A percentile compares a stretch with the other conserved stretches of the same genome.
Conservation (phyloP, 2,329 filamentous ascomycete species). For the Alternaria triticina region DNA sequence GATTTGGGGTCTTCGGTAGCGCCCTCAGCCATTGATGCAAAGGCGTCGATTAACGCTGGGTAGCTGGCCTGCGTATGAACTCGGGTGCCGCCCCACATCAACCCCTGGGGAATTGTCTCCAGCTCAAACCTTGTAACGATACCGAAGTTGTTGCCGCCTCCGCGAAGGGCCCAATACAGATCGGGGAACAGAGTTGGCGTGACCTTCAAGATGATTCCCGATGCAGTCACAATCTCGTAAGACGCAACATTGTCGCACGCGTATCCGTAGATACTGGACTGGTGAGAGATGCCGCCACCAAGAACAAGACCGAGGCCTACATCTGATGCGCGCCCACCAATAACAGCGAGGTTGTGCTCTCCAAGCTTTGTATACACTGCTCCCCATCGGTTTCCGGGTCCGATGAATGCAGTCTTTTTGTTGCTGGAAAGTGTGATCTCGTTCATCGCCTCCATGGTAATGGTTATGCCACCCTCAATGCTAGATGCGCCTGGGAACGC, state of each 20-base stretch:
- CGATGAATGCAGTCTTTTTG: conserved; percentile 27
- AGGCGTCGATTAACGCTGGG: conserved; percentile 13
- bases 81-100: conserved; percentile 10
- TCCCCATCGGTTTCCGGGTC: conserved; percentile 37
- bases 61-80: conserved; percentile 7
- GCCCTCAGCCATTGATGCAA: conserved; percentile 15
- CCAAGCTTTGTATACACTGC: conserved; percentile 35
- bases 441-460: conserved; percentile 46
- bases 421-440: conserved; percentile 24
- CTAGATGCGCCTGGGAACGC: conserved; percentile 46
- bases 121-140: conserved; percentile 33
- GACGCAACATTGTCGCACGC: conserved; percentile 15
- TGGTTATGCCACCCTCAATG: conserved; percentile 49
- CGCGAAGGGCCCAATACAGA: conserved; percentile 45
- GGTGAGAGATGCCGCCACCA: conserved; percentile 15
- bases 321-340: conserved; percentile 29
- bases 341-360: conserved; percentile 25
- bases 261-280: conserved; percentile 41
- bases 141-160: conserved; percentile 40
- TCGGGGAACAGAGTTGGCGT: conserved; percentile 42
- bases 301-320: conserved; percentile 30
- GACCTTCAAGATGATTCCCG: conserved; percentile 24
- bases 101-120: conserved; percentile 21
- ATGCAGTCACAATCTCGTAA: conserved; percentile 39
- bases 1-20: conserved; percentile 27